These are phyloP conservation scores for Mycotypha africana DNA, from an alignment of 371 early-diverging fungal genomes.

Conservation along the genomic window DNA sequence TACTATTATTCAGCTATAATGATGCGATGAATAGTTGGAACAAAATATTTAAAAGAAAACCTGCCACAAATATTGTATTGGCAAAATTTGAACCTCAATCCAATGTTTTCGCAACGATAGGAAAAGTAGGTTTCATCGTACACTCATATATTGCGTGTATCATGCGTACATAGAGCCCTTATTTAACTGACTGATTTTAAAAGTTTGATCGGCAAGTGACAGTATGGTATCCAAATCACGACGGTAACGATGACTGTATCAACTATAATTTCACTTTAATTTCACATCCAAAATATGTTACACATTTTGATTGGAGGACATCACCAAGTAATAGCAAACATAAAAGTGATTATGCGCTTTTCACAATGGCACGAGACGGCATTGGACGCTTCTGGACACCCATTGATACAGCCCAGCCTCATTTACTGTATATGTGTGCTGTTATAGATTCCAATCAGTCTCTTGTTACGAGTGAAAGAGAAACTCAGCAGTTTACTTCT, in stretches of 20 bases:
- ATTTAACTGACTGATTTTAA: too few relatives aligned
- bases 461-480: constrained; percentile 46
- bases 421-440: constrained; percentile 58
- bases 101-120: constrained; percentile 62
- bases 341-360: constrained; percentile 47
- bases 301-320: constrained; percentile 66
- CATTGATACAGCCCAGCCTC: constrained; percentile 34
- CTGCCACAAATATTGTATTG: constrained; percentile 20
- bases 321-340: constrained; percentile 13
- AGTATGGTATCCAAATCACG: constrained; percentile 54
- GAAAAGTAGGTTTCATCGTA: too few relatives aligned
- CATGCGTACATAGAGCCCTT: neutral
- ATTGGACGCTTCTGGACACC: constrained; percentile 80
- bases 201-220: constrained; percentile 70
- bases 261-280: constrained; percentile 62
- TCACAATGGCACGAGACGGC: constrained; percentile 70
- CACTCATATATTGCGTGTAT: neutral
- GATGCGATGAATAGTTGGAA: constrained; percentile 14
- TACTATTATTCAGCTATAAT: constrained; percentile 24
- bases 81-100: constrained; percentile 66
- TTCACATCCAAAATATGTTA: constrained; percentile 64
- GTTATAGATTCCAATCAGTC: constrained; percentile 70
- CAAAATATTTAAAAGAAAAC: constrained; percentile 12
- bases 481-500: neutral
- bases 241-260: neutral